Evolutionary conservation across 495 filamentous ascomycete genomes (phyloP).

Genomic region (Penicillium malachiteum): DNA sequence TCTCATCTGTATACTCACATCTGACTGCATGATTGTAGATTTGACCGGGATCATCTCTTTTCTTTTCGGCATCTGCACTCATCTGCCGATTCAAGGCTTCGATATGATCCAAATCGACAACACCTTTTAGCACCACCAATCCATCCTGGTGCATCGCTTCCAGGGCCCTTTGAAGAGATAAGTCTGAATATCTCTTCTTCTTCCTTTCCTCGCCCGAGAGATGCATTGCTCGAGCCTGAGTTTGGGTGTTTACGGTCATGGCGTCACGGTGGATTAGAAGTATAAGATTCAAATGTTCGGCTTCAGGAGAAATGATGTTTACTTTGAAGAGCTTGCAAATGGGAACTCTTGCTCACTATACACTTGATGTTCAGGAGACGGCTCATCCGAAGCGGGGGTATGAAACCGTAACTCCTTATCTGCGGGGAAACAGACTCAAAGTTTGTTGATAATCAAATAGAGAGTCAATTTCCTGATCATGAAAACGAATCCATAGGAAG

Average conservation of each 20-base stretch:
- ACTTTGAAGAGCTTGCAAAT: too few species aligned
- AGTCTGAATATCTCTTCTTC: background rate
- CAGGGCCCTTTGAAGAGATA: background rate
- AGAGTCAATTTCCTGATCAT: too few species aligned
- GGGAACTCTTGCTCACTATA: too few species aligned
- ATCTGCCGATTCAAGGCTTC: background rate
- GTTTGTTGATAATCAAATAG: too few species aligned
- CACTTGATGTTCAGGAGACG: too few species aligned
- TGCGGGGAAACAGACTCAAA: too few species aligned
- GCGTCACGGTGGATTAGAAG: background rate
- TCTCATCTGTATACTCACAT: background rate
- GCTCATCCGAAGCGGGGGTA: too few species aligned
- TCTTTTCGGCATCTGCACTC: conserved; percentile 1
- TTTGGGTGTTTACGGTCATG: background rate
- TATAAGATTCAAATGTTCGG: too few species aligned
- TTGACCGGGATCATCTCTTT: background rate
- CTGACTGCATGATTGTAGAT: background rate
- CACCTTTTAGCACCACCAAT: background rate
- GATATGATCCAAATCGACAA: conserved; percentile 1
- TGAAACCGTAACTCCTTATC: too few species aligned
- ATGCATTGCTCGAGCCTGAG: background rate
- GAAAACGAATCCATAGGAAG: too few species aligned
- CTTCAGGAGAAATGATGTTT: too few species aligned
- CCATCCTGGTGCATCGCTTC: conserved; percentile 1
- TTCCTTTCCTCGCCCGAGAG: background rate